Evolutionary conservation across 305 asterid genomes (phyloP).

Genomic region (Rubia peregrina): DNA sequence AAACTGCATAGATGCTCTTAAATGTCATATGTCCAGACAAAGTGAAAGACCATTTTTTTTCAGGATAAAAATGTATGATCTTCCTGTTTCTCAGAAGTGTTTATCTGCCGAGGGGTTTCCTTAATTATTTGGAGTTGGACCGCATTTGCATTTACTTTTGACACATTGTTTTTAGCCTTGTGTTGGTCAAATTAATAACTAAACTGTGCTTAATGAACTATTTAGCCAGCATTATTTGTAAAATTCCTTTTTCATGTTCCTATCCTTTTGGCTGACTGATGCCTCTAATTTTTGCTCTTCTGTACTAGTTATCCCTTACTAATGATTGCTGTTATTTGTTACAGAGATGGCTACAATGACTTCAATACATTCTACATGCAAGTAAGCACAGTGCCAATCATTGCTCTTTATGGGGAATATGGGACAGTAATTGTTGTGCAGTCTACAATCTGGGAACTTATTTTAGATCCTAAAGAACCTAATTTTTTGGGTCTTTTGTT

Average conservation of each 20-base stretch:
- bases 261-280: background rate
- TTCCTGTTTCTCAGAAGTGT: background rate
- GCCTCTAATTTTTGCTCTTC: background rate
- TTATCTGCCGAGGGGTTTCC: background rate
- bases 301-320: slow-evolving; percentile 4
- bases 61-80: background rate
- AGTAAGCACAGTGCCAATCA: slow-evolving; percentile 46
- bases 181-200: background rate
- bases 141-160: background rate
- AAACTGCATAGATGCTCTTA: background rate
- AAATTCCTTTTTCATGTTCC: background rate
- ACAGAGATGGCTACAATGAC: slow-evolving; percentile 99
- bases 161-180: background rate
- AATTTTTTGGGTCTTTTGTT: background rate
- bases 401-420: slow-evolving; percentile 16
- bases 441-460: background rate
- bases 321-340: slow-evolving; percentile 32
- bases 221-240: background rate
- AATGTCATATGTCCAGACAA: background rate
- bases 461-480: background rate
- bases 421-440: background rate
- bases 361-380: slow-evolving; percentile 99
- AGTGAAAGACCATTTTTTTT: background rate
- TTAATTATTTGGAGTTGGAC: background rate
- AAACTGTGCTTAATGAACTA: background rate